Conservation (phyloP, 2,329 filamentous ascomycete genomes). For the Dactylellina haptotyla region DNA sequence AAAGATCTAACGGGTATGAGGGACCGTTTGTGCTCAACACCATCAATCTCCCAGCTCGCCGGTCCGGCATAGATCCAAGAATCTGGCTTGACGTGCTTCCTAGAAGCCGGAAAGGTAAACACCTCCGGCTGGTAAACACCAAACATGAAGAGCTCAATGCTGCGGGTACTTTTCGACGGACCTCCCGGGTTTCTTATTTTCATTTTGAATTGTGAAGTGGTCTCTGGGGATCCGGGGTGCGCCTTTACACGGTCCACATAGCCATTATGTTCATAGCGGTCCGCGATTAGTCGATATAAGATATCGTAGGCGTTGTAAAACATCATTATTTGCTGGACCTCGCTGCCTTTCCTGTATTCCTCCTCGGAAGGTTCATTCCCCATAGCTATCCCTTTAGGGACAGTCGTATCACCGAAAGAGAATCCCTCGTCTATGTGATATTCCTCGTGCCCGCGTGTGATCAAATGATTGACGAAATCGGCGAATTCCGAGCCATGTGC, state of each 20-base stretch:
- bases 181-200: too few relatives aligned
- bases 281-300: not conserved
- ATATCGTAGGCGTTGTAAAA: slow-evolving; percentile 9
- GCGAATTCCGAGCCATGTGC: too few relatives aligned
- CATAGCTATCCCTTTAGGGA: too few relatives aligned
- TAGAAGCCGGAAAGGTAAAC: slow-evolving; percentile 6
- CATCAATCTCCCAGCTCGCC: not conserved
- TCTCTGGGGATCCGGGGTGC: not conserved
- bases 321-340: slow-evolving; percentile 7
- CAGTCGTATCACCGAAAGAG: not conserved
- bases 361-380: not conserved
- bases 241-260: not conserved
- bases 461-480: not conserved
- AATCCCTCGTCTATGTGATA: not conserved
- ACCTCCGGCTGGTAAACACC: slow-evolving; percentile 11
- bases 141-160: slow-evolving; percentile 18
- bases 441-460: not conserved
- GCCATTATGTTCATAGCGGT: not conserved
- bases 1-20: not conserved
- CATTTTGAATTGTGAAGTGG: too few relatives aligned
- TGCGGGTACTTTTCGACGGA: too few relatives aligned
- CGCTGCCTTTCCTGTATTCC: slow-evolving; percentile 13
- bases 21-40: not conserved
- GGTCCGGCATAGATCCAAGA: not conserved
- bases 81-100: not conserved